phyloP scores from a whole-genome alignment of 495 filamentous ascomycete genomes.

The Trichodelitschia bisporula region DNA sequence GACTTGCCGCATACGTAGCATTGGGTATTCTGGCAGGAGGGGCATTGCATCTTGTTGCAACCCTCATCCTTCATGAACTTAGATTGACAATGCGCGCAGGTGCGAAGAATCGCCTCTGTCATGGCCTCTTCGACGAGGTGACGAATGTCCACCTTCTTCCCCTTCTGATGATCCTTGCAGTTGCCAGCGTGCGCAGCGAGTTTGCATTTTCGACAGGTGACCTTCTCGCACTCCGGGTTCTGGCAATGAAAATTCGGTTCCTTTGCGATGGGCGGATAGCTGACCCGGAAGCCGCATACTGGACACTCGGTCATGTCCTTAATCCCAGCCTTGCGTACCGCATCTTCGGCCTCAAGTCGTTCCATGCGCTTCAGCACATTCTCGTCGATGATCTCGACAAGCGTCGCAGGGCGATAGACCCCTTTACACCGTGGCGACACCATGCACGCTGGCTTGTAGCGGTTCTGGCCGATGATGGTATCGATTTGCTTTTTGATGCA shows the following conservation, averaged over 20 bases:
- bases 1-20: constrained; percentile 36
- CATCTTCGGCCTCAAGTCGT: constrained; percentile 40
- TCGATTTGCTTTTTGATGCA: constrained; percentile 43
- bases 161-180: constrained; percentile 42
- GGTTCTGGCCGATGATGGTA: constrained; percentile 34
- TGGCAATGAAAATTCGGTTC: constrained; percentile 55
- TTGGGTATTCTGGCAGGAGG: constrained; percentile 32
- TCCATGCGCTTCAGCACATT: constrained; percentile 34
- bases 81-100: constrained; percentile 42
- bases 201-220: constrained; percentile 54
- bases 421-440: constrained; percentile 23
- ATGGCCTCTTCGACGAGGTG: constrained; percentile 62
- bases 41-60: constrained; percentile 68
- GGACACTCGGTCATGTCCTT: constrained; percentile 30
- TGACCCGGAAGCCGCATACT: constrained; percentile 60
- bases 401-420: constrained; percentile 18
- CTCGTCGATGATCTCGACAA: constrained; percentile 29
- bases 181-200: constrained; percentile 43
- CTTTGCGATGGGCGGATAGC: constrained; percentile 36
- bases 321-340: constrained; percentile 22
- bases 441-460: constrained; percentile 33
- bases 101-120: constrained; percentile 51
- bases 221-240: constrained; percentile 34
- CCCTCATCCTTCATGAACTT: constrained; percentile 52
- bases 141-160: constrained; percentile 30